Conservation (phyloP, 805 yeast genomes). For the Sporopachydermia lactativora region DNA sequence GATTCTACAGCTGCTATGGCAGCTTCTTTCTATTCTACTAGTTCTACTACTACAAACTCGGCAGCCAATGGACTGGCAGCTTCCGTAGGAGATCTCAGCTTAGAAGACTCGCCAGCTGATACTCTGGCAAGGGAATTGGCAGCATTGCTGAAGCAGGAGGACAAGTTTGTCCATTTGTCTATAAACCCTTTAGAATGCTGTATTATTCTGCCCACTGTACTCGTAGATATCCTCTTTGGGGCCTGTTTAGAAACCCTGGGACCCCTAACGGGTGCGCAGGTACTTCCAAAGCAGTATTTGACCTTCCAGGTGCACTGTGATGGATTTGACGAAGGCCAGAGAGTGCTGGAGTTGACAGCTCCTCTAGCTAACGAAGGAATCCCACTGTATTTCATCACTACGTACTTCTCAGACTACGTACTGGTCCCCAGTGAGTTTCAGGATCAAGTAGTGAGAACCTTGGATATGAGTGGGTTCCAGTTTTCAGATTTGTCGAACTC, state of each 20-base stretch:
- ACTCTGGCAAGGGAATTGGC: slow-evolving; percentile 11
- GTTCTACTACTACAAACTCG: not conserved
- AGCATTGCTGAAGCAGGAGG: slow-evolving; percentile 18
- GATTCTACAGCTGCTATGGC: not conserved
- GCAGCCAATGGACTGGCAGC: slow-evolving; percentile 2
- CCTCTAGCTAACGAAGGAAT: slow-evolving; percentile 45
- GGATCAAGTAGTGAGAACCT: slow-evolving; percentile 29
- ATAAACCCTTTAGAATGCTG: slow-evolving; percentile 53
- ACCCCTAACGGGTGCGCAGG: slow-evolving; percentile 15
- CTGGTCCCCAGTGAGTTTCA: slow-evolving; percentile 36
- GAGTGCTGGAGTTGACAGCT: slow-evolving; percentile 40
- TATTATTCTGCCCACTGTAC: slow-evolving; percentile 32
- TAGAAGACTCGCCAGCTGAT: slow-evolving; percentile 7
- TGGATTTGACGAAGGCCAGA: slow-evolving; percentile 37
- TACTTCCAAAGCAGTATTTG: slow-evolving; percentile 31
- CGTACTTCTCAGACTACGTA: slow-evolving; percentile 51
- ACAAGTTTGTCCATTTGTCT: slow-evolving; percentile 44
- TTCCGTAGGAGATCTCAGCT: slow-evolving; percentile 3
- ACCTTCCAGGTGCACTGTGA: slow-evolving; percentile 48
- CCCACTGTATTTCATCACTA: slow-evolving; percentile 45
- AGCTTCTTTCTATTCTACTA: not conserved
- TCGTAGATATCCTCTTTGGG: slow-evolving; percentile 25
- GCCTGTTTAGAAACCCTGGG: slow-evolving; percentile 24
- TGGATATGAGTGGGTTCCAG: slow-evolving; percentile 28
- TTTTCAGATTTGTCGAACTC: slow-evolving; percentile 32